Base-by-base conservation (phyloP, 2,329 filamentous ascomycete species). In the Arachnomyces sp. region DNA sequence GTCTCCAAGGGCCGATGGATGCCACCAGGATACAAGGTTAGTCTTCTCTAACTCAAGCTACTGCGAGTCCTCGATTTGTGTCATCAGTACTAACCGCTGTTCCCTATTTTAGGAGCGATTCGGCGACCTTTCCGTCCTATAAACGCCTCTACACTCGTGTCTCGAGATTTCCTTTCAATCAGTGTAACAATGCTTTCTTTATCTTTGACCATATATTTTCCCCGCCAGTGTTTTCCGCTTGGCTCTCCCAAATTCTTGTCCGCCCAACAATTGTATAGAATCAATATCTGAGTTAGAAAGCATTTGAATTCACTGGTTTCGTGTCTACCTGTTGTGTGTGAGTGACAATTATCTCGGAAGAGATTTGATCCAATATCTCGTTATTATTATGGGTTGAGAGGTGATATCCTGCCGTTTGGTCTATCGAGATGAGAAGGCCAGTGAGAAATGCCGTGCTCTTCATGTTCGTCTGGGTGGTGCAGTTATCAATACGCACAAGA, bases 1-100 rank as follows among this genome's bases (percentile, higher is more conserved):
- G 89, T 98, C 52, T 86, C 86, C 68, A 95, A 93, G 82, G 90
- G 90, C 67, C 86, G 88, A 80, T 98, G 92, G 92, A 79, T 82
- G 73, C 89, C 94, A 62, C 89, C 92, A 50, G 92, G 92, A 65
- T 98, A 98, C 84, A 94, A 95, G 87, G 90, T 90, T 73, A 58
- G 82, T 69, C 34, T 6, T 20, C 17, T 11, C 18, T 20, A 32
- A 17, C 11, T n/a, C 28, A 4, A 7, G 17, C 20, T 38, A 18
- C 13, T 31, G 4, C 20, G 3, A 36, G 8, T 38, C n/a, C 12
- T 28, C 12, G 18, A 16, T 33, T 2, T 6, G 1, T 5, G 28
- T 34, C 28, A 6, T 16, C 16, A n/a, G 28, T 33, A 11, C 15
- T 30, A 29, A 34, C 32, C 29, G 7, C 30, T 15, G 40, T 40